Percentiles rank a stretch among this genome's conserved stretches.
These are phyloP conservation scores for Sideroxylon spinosum DNA, from an alignment of 179 eudicot genomes.

Conservation along the genomic window DNA sequence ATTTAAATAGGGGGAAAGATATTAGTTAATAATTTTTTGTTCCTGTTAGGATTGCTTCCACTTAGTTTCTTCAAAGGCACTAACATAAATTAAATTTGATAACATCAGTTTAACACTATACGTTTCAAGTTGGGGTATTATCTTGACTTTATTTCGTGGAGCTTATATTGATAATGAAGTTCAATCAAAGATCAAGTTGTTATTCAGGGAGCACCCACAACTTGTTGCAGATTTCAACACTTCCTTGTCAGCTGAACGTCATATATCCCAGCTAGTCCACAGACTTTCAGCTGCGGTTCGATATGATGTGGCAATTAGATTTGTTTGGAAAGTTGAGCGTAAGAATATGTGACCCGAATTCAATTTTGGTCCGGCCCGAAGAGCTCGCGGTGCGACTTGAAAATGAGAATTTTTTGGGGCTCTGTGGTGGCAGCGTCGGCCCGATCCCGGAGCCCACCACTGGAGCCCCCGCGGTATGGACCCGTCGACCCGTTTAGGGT, in stretches of 20 bases:
- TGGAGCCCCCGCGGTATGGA: too few species aligned
- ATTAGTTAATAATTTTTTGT: too few species aligned
- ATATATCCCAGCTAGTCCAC: background rate
- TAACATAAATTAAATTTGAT: background rate
- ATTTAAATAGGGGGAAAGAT: too few species aligned
- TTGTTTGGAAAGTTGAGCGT: background rate
- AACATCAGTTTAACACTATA: background rate
- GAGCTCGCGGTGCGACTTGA: too few species aligned
- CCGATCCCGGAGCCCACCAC: too few species aligned
- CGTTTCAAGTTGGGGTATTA: background rate
- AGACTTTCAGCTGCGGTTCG: background rate
- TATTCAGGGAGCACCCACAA: slow-evolving; percentile 5
- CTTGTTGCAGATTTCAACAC: background rate
- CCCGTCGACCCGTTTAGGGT: too few species aligned
- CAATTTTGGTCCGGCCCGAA: too few species aligned
- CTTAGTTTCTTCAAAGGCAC: background rate
- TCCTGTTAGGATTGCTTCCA: background rate
- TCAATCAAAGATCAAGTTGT: background rate
- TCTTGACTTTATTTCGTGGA: background rate
- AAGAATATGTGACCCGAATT: too few species aligned
- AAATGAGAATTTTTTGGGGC: too few species aligned
- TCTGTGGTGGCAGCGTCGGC: too few species aligned
- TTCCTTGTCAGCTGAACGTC: background rate
- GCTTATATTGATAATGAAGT: background rate
- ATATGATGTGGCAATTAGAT: background rate